These are phyloP conservation scores for Phyllosticta citrichinensis DNA, from an alignment of 2,329 filamentous ascomycete species.

Conservation along the genomic window DNA sequence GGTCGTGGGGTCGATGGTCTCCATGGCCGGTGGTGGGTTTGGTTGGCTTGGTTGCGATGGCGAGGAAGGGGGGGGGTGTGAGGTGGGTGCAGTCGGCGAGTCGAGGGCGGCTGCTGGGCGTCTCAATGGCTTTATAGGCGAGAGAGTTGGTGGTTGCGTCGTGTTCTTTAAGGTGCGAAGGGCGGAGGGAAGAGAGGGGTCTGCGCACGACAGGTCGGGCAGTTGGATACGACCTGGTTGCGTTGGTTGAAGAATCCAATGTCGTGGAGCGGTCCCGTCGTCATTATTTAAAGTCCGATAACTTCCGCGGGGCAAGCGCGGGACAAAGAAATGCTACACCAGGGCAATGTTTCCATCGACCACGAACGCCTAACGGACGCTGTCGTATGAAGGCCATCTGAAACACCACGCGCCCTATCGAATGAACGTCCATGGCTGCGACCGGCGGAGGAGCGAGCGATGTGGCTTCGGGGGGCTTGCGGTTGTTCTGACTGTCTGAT, in stretches of 20 bases:
- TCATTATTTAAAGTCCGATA: conserved; percentile 1
- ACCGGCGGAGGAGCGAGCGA: not conserved
- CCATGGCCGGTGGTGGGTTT: conserved; percentile 36
- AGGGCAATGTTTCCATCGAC: not conserved
- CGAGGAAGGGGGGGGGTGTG: not conserved
- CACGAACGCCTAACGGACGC: not conserved
- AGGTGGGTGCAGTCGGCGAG: not conserved
- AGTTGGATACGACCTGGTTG: not conserved
- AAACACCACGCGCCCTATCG: not conserved
- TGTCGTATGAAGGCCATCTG: not conserved
- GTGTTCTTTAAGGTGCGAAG: not conserved
- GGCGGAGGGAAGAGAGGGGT: not conserved
- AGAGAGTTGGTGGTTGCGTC: not conserved
- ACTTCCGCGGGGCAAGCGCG: not conserved
- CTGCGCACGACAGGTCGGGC: not conserved
- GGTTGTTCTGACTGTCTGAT: not conserved
- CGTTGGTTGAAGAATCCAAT: not conserved
- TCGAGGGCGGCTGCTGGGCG: not conserved
- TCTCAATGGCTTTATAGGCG: not conserved
- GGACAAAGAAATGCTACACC: not conserved
- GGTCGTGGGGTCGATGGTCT: conserved; percentile 60
- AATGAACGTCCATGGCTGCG: not conserved
- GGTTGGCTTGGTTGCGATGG: not conserved
- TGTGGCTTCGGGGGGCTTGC: not conserved
- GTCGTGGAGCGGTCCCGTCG: not conserved